phyloP scores from a whole-genome alignment of 192 early-diverging fungal genomes.

The Rhizoclosmatium globosum region DNA sequence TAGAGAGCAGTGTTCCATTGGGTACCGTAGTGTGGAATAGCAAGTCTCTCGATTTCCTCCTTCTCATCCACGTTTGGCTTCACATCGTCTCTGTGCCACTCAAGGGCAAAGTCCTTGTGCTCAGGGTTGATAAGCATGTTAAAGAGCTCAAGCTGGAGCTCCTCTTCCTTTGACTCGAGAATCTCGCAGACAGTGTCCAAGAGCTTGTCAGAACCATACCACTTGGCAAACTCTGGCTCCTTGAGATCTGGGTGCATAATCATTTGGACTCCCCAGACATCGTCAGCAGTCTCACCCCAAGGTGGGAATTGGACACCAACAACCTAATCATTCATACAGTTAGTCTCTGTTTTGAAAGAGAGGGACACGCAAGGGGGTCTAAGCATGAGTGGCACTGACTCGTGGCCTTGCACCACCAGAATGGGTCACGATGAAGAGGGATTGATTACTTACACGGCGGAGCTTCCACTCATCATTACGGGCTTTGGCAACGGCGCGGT shows the following conservation, averaged over 20 bases:
- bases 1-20: conserved; percentile 64
- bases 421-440: too few species aligned
- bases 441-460: conserved; percentile 23
- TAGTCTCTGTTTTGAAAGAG: background rate
- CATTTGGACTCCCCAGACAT: conserved; percentile 59
- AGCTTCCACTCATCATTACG: conserved; percentile 52
- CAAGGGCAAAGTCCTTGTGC: conserved; percentile 54
- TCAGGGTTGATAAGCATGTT: conserved; percentile 58
- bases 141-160: conserved; percentile 59
- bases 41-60: conserved; percentile 46
- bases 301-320: conserved; percentile 61
- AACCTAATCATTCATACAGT: conserved; percentile 37
- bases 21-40: conserved; percentile 59
- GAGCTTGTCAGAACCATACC: conserved; percentile 51
- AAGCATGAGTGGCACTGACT: background rate
- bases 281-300: conserved; percentile 51
- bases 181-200: conserved; percentile 53
- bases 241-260: conserved; percentile 56
- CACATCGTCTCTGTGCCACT: conserved; percentile 58
- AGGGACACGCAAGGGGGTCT: background rate
- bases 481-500: conserved; percentile 49
- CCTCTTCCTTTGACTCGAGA: conserved; percentile 37
- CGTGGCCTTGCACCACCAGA: too few species aligned
- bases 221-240: conserved; percentile 55
- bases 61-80: conserved; percentile 45